These are phyloP conservation scores for Knufia fluminis DNA, from an alignment of 2,329 filamentous ascomycete genomes.

Conservation along the genomic window DNA sequence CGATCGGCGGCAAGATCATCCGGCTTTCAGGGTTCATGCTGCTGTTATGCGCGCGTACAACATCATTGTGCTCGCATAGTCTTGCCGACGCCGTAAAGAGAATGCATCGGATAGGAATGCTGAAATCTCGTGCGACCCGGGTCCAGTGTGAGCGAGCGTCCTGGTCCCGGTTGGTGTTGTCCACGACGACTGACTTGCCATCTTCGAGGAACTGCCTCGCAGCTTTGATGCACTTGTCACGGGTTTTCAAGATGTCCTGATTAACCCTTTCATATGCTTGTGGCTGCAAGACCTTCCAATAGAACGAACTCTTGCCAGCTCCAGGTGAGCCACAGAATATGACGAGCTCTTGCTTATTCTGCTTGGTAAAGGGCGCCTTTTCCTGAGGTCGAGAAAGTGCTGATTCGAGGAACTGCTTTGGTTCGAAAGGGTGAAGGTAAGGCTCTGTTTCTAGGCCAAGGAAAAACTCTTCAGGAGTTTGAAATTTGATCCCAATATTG, in stretches of 20 bases:
- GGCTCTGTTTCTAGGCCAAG: constrained; percentile 56
- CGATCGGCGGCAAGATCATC: constrained; percentile 62
- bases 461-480: constrained; percentile 90
- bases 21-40: constrained; percentile 67
- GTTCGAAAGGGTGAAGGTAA: constrained; percentile 64
- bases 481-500: constrained; percentile 71
- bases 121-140: constrained; percentile 58
- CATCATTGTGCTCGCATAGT: constrained; percentile 78
- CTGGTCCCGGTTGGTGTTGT: constrained; percentile 88
- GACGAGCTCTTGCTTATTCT: constrained; percentile 62
- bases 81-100: constrained; percentile 66
- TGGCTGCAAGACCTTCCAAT: constrained; percentile 65
- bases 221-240: constrained; percentile 59
- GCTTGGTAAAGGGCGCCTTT: constrained; percentile 43
- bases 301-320: constrained; percentile 87
- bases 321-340: constrained; percentile 83
- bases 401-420: constrained; percentile 44
- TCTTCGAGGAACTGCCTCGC: constrained; percentile 57
- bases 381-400: background rate
- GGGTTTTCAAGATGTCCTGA: constrained; percentile 75
- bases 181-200: constrained; percentile 65
- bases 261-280: constrained; percentile 78
- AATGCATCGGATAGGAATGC: constrained; percentile 72
- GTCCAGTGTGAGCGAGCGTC: constrained; percentile 74
- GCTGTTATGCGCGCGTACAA: constrained; percentile 52